Conservation (phyloP, 257 asterid species). For the Nicotiana paniculata region DNA sequence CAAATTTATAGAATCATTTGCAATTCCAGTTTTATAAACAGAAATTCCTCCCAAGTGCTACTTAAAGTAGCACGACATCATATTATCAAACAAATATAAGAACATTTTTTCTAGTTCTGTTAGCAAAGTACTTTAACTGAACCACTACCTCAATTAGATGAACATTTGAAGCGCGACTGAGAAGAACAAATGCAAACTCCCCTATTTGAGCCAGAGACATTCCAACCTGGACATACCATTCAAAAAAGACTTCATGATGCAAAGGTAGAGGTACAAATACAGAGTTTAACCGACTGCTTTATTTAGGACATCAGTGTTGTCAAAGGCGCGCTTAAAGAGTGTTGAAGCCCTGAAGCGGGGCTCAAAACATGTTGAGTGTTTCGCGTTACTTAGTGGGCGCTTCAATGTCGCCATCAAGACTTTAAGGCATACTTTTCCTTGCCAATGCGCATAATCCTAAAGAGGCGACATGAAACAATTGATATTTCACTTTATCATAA, state of each 20-base stretch:
- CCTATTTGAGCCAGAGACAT: slow-evolving; percentile 93
- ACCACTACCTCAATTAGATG: slow-evolving; percentile 62
- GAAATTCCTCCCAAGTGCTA: slow-evolving; percentile 2
- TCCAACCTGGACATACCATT: slow-evolving; percentile 50
- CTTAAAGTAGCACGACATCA: not conserved
- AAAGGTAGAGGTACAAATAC: not conserved
- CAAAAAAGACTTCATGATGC: not conserved
- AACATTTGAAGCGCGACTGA: slow-evolving; percentile 73
- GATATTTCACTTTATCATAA: too few relatives aligned
- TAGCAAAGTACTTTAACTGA: not conserved
- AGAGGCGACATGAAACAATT: too few relatives aligned
- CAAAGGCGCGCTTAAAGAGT: too few relatives aligned
- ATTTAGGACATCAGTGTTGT: not conserved
- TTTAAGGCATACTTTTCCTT: too few relatives aligned
- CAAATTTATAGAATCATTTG: not conserved
- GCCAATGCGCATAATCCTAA: too few relatives aligned
- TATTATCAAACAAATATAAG: not conserved
- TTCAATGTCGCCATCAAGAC: too few relatives aligned
- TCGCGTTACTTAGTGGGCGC: too few relatives aligned
- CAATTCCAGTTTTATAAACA: not conserved
- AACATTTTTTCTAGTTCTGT: not conserved
- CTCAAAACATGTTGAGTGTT: too few relatives aligned
- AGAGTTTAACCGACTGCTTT: not conserved
- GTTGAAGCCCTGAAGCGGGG: too few relatives aligned
- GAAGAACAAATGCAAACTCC: slow-evolving; percentile 85